Evolutionary conservation across 495 filamentous ascomycete species (phyloP), one percentile per base, ranked within the genome.

Genomic region (Penicillium malachiteum): DNA sequence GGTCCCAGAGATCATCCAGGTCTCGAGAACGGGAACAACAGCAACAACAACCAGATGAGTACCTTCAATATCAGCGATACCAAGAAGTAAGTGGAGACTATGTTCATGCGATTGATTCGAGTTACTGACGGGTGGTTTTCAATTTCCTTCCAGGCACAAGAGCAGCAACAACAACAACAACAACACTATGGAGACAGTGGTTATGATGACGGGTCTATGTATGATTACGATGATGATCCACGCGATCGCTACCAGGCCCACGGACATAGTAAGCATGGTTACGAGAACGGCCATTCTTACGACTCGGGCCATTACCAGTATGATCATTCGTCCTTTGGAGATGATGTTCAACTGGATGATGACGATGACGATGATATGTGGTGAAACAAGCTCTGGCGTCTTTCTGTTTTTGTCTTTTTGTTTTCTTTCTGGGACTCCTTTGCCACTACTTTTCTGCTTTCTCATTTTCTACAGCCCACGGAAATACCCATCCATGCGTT

Each of bases 21-120:
- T 76, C 81, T 35, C 78, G 82, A 50, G 85, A 91, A 46, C 43
- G 43, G 31, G 43, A 46, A 44, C 17, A 21, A 37, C 34, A 37
- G 34, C 34, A 37, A 8, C 43, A 46, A 42, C 85, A 90, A 59
- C 80, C 78, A 18, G 83, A 85, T 54, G 84, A 86, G 64, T 84
- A 82, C 52, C 59, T 62, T 16, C 81, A 84, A 63, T 87, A 86
- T 57, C 84, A 87, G 65, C 71, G 80, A 60, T 86, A 84, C 59
- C 84, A 87, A 67, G 80, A 87, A 73, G 84, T 87, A 66, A 73
- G 81, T 32, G 5, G 14, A 41, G 26, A 46, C 4, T 6, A 13
- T 32, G 11, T 26, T 32, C 6, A 11, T 13, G 5, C 4, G 16
- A 31, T 26, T 9, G 17, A 12, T 13, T 16, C 13, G 35, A 41